Conservation (phyloP, 2,329 filamentous ascomycete genomes). For the Incumbomyces delicatus region DNA sequence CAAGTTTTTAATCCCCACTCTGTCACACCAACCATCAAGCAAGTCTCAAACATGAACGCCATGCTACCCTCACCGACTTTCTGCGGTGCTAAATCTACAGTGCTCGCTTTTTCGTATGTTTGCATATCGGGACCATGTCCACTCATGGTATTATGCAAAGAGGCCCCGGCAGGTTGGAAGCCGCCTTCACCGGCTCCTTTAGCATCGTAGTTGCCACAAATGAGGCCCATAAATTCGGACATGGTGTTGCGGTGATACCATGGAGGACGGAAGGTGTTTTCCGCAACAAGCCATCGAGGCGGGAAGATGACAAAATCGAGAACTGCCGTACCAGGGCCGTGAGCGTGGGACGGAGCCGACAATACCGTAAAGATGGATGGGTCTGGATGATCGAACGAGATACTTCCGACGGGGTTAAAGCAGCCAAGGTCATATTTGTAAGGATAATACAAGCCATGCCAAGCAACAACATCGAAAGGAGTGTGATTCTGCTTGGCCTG, state of each 20-base stretch:
- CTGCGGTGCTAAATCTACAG: slow-evolving; percentile 43
- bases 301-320: slow-evolving; percentile 58
- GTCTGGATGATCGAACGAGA: slow-evolving; percentile 69
- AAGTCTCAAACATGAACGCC: slow-evolving; percentile 58
- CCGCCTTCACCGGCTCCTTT: slow-evolving; percentile 43
- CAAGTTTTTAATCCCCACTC: slow-evolving; percentile 64
- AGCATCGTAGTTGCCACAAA: slow-evolving; percentile 52
- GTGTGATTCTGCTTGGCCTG: slow-evolving; percentile 56
- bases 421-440: slow-evolving; percentile 74
- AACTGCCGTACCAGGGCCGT: slow-evolving; percentile 51
- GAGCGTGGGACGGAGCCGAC: slow-evolving; percentile 43
- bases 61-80: slow-evolving; percentile 52
- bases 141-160: slow-evolving; percentile 62
- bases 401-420: slow-evolving; percentile 64
- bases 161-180: slow-evolving; percentile 52
- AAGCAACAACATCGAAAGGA: slow-evolving; percentile 69
- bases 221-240: slow-evolving; percentile 58
- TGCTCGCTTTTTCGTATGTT: slow-evolving; percentile 47
- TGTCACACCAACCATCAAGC: slow-evolving; percentile 60
- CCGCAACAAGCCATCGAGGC: slow-evolving; percentile 53
- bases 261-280: slow-evolving; percentile 51
- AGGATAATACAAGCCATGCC: slow-evolving; percentile 71
- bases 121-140: slow-evolving; percentile 52
- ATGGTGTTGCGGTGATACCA: slow-evolving; percentile 59
- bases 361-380: slow-evolving; percentile 66